Conservation (phyloP, 2,329 filamentous ascomycete species). For the Celoporthe dispersa region DNA sequence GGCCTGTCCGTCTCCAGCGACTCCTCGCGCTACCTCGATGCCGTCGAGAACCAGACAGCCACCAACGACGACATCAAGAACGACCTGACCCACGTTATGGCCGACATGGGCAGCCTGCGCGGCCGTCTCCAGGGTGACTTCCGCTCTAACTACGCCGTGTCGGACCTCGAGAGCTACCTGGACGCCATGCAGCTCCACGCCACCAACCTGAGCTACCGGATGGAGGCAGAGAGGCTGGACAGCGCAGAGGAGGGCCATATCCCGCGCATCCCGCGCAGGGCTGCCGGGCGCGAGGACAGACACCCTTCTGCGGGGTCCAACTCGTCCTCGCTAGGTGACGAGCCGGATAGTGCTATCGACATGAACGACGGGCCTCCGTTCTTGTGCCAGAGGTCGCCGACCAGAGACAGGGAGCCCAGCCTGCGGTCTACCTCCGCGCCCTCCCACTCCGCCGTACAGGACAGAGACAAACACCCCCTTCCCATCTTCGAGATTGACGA, state of each 20-base stretch:
- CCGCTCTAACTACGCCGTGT: constrained; percentile 70
- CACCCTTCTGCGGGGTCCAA: constrained; percentile 20
- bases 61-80: constrained; percentile 31
- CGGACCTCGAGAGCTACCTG: constrained; percentile 69
- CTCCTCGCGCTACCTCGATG: constrained; percentile 18
- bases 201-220: constrained; percentile 22
- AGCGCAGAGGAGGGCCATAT: constrained; percentile 15
- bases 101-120: constrained; percentile 41
- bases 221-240: constrained; percentile 26
- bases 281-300: constrained; percentile 15
- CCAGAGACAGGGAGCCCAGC: constrained; percentile 25
- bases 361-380: constrained; percentile 38
- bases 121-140: constrained; percentile 46
- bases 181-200: constrained; percentile 72
- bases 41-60: neutral
- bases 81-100: constrained; percentile 41
- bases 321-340: constrained; percentile 40
- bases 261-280: constrained; percentile 7
- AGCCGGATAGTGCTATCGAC: constrained; percentile 48
- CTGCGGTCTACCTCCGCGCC: neutral
- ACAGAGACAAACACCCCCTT: constrained; percentile 26
- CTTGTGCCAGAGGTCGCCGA: constrained; percentile 24
- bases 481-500: constrained; percentile 40
- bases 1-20: constrained; percentile 19
- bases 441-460: neutral